Base-by-base conservation (phyloP, 371 early-diverging fungal species). In the Blakeslea trispora region DNA sequence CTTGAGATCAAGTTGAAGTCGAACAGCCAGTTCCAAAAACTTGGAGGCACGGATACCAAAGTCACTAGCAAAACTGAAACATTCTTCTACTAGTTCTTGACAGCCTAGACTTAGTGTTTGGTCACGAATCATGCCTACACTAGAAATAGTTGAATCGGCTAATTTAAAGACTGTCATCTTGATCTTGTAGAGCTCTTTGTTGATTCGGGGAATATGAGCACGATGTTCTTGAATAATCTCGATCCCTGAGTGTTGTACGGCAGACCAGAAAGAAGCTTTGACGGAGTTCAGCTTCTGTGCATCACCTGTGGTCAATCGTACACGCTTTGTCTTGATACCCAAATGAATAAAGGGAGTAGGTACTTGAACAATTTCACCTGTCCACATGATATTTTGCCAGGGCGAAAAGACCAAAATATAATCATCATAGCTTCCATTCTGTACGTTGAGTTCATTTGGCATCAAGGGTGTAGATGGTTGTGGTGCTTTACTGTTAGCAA, bases 61-160 rank as follows among this genome's bases (percentile, higher is more conserved):
- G 59, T 90, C 91, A 32, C 88, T 85, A 0, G 89, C 91, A 80
- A 94, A 94, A 44, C 82, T 82, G 64, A 91, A 94, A 53, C 85
- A 87, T 32, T 91, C 92, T 66, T 92, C 88, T n/a, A 90, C 82
- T 8, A 88, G 68, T 53, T 91, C 91, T 53, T 89, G 84, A 50
- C 87, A 86, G 39, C 76, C 77, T n/a, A 77, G 61, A 1, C 79
- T 79, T 14, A 69, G 64, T 5, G 74, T 83, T 43, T 81, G 79
- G 23, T 81, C 79, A 21, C 83, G 82, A 21, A 86, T 82, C 7
- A 73, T 74, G 3, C 66, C 47, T 4, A 86, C 85, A 42, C 82
- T 81, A 17, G 79, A 74, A 11, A 85, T 72, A 11, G 82, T 80
- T 0, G 79, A 76, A 35, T 81, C 78, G 1, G 86, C 82, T 4